Conservation (phyloP, 306 rosid species). For the Acacia confusa region DNA sequence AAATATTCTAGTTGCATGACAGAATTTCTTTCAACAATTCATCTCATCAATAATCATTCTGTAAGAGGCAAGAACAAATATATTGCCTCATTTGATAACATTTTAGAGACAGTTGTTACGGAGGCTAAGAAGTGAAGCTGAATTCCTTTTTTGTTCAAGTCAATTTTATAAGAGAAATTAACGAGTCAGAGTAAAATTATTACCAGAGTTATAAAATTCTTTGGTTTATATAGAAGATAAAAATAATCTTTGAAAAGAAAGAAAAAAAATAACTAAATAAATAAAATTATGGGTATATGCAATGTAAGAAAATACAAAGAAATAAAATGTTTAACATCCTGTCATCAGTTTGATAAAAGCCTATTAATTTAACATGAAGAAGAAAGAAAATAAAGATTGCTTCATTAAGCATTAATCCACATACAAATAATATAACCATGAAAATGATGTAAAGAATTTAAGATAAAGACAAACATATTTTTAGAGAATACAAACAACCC, state of each 20-base stretch:
- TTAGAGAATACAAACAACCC: slow-evolving; percentile 14
- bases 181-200: background rate
- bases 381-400: background rate
- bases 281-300: background rate
- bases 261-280: background rate
- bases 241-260: background rate
- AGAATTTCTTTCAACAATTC: background rate
- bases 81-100: slow-evolving; percentile 13
- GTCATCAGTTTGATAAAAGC: background rate
- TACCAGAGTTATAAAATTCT: slow-evolving; percentile 7
- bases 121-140: slow-evolving; percentile 27
- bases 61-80: slow-evolving; percentile 18
- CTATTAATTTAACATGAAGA: slow-evolving; percentile 12
- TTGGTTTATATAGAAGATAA: slow-evolving; percentile 1
- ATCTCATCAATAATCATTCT: slow-evolving; percentile 3
- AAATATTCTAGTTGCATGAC: background rate
- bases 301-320: background rate
- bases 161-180: slow-evolving; percentile 22
- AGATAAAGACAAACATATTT: background rate
- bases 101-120: slow-evolving; percentile 6
- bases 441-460: slow-evolving; percentile 12
- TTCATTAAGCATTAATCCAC: background rate
- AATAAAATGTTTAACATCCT: background rate
- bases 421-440: slow-evolving; percentile 8
- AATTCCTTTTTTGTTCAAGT: slow-evolving; percentile 25